Evolutionary conservation across 495 filamentous ascomycete species (phyloP).

Genomic region (Annulohypoxylon maeteangense): DNA sequence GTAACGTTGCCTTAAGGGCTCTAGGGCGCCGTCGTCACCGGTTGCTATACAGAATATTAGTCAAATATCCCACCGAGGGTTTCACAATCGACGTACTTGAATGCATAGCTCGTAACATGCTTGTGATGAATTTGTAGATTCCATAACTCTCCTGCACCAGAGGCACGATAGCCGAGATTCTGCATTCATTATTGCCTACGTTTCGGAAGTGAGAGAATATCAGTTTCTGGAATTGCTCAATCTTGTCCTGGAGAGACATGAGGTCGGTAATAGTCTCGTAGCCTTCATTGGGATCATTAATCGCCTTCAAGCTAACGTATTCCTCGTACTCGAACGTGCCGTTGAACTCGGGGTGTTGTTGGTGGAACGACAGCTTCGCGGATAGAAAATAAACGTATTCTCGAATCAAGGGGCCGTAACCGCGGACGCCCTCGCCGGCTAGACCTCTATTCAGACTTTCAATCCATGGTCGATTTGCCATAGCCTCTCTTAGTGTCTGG

Average conservation of each 20-base stretch:
- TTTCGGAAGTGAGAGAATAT: slow-evolving; percentile 95
- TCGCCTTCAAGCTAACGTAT: slow-evolving; percentile 96
- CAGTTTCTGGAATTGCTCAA: slow-evolving; percentile 97
- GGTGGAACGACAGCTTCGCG: slow-evolving; percentile 92
- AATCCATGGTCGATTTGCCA: slow-evolving; percentile 88
- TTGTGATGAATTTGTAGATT: slow-evolving; percentile 95
- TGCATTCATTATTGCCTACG: slow-evolving; percentile 92
- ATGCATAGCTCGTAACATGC: slow-evolving; percentile 97
- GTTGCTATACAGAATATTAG: slow-evolving; percentile 68
- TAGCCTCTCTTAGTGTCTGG: slow-evolving; percentile 84
- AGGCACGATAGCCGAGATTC: slow-evolving; percentile 92
- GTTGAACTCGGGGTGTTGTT: slow-evolving; percentile 97
- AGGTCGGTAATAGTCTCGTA: slow-evolving; percentile 97
- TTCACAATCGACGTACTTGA: slow-evolving; percentile 70
- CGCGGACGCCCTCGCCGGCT: slow-evolving; percentile 85
- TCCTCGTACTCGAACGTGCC: slow-evolving; percentile 99
- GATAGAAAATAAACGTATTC: slow-evolving; percentile 96
- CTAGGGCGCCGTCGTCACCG: slow-evolving; percentile 93
- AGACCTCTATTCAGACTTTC: slow-evolving; percentile 90
- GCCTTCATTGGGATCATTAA: slow-evolving; percentile 98
- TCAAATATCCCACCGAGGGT: slow-evolving; percentile 9
- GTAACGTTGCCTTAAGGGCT: slow-evolving; percentile 86
- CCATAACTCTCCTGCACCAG: slow-evolving; percentile 98
- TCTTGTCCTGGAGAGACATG: slow-evolving; percentile 97
- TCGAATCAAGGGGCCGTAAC: slow-evolving; percentile 89